These are phyloP conservation scores for Heritiera littoralis DNA, from an alignment of 345 rosid species.

Conservation along the genomic window DNA sequence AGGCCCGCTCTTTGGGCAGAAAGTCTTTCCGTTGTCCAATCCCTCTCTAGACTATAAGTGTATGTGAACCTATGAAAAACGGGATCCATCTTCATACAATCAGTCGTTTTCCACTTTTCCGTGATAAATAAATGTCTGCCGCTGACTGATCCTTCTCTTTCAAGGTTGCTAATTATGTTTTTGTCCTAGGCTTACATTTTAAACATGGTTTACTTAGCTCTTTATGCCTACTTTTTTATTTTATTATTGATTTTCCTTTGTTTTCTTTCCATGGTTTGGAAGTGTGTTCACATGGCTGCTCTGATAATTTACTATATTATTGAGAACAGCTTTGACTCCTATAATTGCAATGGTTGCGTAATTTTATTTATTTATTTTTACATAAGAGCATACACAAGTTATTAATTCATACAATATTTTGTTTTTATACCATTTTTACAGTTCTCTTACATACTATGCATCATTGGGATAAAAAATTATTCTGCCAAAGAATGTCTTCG, in stretches of 20 bases:
- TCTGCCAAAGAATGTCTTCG: too few species aligned
- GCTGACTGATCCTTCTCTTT: background rate
- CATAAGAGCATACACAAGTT: too few species aligned
- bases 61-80: background rate
- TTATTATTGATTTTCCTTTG: background rate
- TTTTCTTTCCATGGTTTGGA: background rate
- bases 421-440: too few species aligned
- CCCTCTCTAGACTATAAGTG: too few species aligned
- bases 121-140: too few species aligned
- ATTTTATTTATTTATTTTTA: background rate
- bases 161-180: background rate
- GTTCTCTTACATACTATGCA: too few species aligned
- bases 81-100: background rate
- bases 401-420: too few species aligned
- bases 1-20: background rate
- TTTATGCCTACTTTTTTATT: background rate
- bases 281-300: background rate
- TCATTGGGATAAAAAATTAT: too few species aligned
- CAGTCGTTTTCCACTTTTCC: background rate
- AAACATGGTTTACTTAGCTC: background rate
- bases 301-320: background rate
- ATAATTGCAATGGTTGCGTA: background rate
- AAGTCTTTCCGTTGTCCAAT: background rate
- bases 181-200: background rate
- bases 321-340: background rate